These are phyloP conservation scores for Margaritispora aquatica DNA, from an alignment of 495 filamentous ascomycete species.

Conservation along the genomic window DNA sequence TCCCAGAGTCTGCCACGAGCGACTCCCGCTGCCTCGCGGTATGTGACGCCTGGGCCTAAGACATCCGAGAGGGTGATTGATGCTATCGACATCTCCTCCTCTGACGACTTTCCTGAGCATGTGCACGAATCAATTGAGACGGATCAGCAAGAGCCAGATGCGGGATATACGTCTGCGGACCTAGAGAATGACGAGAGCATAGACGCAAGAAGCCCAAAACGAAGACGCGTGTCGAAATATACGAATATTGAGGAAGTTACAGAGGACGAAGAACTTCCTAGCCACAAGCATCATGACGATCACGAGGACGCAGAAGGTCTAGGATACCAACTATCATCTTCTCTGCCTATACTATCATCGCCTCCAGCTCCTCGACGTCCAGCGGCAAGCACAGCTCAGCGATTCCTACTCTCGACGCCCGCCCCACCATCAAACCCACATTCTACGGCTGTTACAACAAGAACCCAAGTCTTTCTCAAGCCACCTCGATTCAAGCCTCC, in stretches of 20 bases:
- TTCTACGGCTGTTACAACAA: background rate
- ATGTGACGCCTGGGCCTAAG: conserved; percentile 15
- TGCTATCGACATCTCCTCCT: conserved; percentile 11
- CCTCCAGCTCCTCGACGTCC: conserved; percentile 14
- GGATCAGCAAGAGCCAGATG: conserved; percentile 7
- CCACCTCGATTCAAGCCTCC: conserved; percentile 24
- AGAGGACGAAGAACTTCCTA: no score
- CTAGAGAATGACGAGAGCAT: conserved; percentile 18
- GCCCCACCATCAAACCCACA: conserved; percentile 8
- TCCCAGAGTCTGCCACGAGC: conserved; percentile 9
- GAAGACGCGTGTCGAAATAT: conserved; percentile 16
- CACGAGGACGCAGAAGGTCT: background rate
- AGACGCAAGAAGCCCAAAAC: conserved; percentile 17
- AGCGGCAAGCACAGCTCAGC: conserved; percentile 7
- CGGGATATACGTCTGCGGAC: conserved; percentile 8
- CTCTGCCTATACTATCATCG: conserved; percentile 17
- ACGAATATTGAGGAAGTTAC: background rate
- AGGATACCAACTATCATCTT: conserved; percentile 10
- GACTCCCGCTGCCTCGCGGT: conserved; percentile 16
- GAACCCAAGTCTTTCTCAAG: conserved; percentile 17
- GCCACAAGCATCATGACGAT: background rate
- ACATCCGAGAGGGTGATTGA: conserved; percentile 6
- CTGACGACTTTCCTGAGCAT: conserved; percentile 1
- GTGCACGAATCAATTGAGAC: conserved; percentile 17
- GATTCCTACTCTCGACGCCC: conserved; percentile 18